A percentile compares a stretch with the other conserved stretches of the same genome.
Evolutionary conservation across 2,329 filamentous ascomycete species (phyloP).

Genomic region (Lizonia empirigonia): DNA sequence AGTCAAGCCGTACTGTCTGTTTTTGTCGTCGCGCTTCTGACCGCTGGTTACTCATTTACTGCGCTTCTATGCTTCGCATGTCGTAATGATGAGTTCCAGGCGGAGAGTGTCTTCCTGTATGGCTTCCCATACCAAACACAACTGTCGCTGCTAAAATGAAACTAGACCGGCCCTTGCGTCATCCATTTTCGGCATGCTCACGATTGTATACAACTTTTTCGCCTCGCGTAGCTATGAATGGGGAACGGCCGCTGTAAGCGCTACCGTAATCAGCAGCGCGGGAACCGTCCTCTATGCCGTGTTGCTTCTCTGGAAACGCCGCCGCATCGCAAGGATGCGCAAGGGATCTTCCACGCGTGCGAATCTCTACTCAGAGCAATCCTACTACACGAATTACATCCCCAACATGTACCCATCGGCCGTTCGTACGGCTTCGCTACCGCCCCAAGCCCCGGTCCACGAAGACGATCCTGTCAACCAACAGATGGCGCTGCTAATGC

Average conservation of each 20-base stretch:
- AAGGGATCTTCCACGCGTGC: slow-evolving; percentile 25
- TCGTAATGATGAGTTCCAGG: slow-evolving; percentile 54
- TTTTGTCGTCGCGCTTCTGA: slow-evolving; percentile 55
- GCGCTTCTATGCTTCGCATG: slow-evolving; percentile 55
- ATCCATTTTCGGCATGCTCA: slow-evolving; percentile 55
- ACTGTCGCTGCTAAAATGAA: slow-evolving; percentile 21
- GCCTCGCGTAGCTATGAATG: slow-evolving; percentile 50
- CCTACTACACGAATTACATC: slow-evolving; percentile 53
- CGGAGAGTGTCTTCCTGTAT: slow-evolving; percentile 56
- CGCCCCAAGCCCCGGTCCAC: slow-evolving; percentile 39
- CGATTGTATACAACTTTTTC: slow-evolving; percentile 56
- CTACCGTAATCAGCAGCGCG: slow-evolving; percentile 48
- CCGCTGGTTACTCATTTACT: slow-evolving; percentile 56
- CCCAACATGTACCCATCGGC: slow-evolving; percentile 55
- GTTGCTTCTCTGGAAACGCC: slow-evolving; percentile 52
- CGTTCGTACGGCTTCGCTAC: slow-evolving; percentile 30
- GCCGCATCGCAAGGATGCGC: slow-evolving; percentile 45
- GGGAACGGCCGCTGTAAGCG: slow-evolving; percentile 52
- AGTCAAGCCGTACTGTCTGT: slow-evolving; percentile 50
- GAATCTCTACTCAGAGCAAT: slow-evolving; percentile 45
- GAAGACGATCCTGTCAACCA: slow-evolving; percentile 58
- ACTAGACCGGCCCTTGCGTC: slow-evolving; percentile 50
- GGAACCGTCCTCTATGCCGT: slow-evolving; percentile 51
- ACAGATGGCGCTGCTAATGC: slow-evolving; percentile 57
- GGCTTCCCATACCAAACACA: slow-evolving; percentile 1